Evolutionary conservation across 139 green algal genomes (phyloP).

Genomic region (Chlorella sp.): DNA sequence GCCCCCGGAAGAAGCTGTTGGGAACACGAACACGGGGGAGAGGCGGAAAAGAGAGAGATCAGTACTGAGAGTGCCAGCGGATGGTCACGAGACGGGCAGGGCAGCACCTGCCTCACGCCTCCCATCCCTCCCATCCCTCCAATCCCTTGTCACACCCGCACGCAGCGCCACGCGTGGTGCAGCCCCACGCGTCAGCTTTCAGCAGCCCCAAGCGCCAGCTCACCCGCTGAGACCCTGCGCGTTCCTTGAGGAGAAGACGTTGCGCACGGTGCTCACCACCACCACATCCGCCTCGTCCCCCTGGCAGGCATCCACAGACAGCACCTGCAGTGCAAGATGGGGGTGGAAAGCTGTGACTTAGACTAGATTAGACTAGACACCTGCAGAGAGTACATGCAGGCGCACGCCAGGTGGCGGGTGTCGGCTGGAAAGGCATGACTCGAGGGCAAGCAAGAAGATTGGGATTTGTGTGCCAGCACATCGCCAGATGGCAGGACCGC

Average conservation of each 20-base stretch:
- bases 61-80: neutral
- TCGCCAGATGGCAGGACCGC: neutral
- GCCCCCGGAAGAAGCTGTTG: slow-evolving; percentile 29
- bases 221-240: neutral
- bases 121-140: neutral
- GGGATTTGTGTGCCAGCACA: neutral
- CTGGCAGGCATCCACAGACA: slow-evolving; percentile 7
- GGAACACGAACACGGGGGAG: neutral
- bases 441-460: too few species aligned
- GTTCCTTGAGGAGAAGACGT: neutral
- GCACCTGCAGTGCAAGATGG: too few species aligned
- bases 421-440: neutral
- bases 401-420: neutral
- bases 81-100: neutral
- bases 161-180: neutral
- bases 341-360: too few species aligned
- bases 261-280: slow-evolving; percentile 13
- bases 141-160: neutral
- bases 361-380: too few species aligned
- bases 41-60: neutral
- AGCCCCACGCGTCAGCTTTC: too few species aligned
- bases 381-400: neutral
- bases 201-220: neutral
- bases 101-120: neutral
- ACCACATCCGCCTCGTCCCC: slow-evolving; percentile 9